Evolutionary conservation across 2,329 filamentous ascomycete species (phyloP).

Genomic region (Aspergillus jensenii): DNA sequence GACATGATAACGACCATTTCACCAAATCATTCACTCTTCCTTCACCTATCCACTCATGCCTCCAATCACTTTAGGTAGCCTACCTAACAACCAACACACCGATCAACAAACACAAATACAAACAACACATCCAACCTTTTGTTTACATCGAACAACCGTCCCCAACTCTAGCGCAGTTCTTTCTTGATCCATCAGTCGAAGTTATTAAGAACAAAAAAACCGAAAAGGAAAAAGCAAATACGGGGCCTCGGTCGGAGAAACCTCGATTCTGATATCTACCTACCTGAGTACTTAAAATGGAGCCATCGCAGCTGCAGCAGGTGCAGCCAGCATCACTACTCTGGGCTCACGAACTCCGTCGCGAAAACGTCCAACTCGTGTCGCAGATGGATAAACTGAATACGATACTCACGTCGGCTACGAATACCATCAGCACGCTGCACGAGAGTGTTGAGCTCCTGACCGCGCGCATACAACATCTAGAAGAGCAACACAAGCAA

Average conservation of each 20-base stretch:
- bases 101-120: neutral
- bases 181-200: neutral
- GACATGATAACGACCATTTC: neutral
- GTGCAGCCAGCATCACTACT: constrained; percentile 26
- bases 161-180: neutral
- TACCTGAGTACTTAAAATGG: neutral
- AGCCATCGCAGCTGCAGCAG: neutral
- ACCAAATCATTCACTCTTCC: neutral
- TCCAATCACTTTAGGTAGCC: neutral
- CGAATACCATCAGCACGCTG: constrained; percentile 4
- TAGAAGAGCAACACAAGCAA: neutral
- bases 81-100: neutral
- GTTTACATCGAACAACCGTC: neutral
- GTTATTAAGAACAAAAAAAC: neutral
- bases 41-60: neutral
- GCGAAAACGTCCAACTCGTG: constrained; percentile 34
- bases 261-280: too few species aligned
- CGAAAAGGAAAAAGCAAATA: too few species aligned
- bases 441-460: constrained; percentile 6
- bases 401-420: constrained; percentile 10
- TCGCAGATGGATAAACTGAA: constrained; percentile 26
- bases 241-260: too few species aligned
- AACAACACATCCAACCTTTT: neutral
- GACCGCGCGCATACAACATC: neutral
- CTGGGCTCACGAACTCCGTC: constrained; percentile 41